These are phyloP conservation scores for Tetragonia tetragonoides DNA, from an alignment of 148 eudicot genomes.

Conservation along the genomic window DNA sequence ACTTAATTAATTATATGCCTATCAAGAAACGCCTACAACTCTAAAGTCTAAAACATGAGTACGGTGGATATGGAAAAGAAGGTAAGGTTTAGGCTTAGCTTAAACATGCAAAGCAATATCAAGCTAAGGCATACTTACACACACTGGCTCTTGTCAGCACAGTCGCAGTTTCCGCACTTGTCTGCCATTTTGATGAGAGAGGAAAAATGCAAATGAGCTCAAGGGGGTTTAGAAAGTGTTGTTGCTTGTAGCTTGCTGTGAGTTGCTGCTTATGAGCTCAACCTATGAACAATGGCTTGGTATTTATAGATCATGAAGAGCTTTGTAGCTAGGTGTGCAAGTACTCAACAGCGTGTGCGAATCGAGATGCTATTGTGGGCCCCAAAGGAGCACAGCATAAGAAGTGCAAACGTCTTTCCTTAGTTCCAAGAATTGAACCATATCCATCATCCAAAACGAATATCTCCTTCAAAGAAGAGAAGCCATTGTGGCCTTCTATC, in stretches of 20 bases:
- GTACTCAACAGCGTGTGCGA: no score
- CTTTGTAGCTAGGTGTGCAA: not conserved
- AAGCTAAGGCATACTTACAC: no score
- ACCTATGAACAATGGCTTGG: slow-evolving; percentile 2
- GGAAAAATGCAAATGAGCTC: not conserved
- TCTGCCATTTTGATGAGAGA: slow-evolving; percentile 29
- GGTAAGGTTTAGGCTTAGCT: no score
- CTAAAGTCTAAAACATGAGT: not conserved
- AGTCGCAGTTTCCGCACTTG: slow-evolving; percentile 42
- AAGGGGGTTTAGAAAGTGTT: not conserved
- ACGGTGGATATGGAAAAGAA: not conserved
- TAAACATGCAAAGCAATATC: no score
- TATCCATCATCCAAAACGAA: no score
- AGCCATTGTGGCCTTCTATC: slow-evolving; percentile 20
- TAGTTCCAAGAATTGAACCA: no score
- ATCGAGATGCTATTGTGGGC: no score
- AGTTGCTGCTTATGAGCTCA: slow-evolving; percentile 1
- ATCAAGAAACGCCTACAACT: not conserved
- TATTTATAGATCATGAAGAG: slow-evolving; percentile 33
- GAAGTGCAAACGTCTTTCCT: not conserved
- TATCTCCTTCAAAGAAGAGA: slow-evolving; percentile 8
- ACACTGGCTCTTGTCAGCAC: slow-evolving; percentile 39
- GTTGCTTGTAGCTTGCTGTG: no score
- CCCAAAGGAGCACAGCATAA: no score
- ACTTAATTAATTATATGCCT: no score